These are phyloP conservation scores for Anthostomella pinea DNA, from an alignment of 2,329 filamentous ascomycete species.

Conservation along the genomic window DNA sequence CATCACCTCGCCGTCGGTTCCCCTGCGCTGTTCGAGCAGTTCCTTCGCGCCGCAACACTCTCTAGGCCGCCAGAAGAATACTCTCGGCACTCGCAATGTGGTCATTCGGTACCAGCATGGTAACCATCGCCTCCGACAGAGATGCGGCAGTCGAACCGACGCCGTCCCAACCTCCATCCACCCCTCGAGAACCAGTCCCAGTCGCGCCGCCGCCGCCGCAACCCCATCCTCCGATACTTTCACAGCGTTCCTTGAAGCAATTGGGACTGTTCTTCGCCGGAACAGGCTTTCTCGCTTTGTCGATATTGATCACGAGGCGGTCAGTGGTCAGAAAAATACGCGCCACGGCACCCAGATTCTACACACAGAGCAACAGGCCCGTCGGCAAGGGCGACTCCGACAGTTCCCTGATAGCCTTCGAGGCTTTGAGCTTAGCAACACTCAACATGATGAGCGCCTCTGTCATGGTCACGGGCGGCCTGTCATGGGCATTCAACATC, in stretches of 20 bases:
- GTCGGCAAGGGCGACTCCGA: slow-evolving; percentile 49
- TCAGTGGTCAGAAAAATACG: slow-evolving; percentile 63
- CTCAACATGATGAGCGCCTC: slow-evolving; percentile 77
- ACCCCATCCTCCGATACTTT: slow-evolving; percentile 31
- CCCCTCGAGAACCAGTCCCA: slow-evolving; percentile 15
- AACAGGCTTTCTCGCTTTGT: slow-evolving; percentile 70
- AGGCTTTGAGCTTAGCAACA: slow-evolving; percentile 83
- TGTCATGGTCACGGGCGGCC: slow-evolving; percentile 71
- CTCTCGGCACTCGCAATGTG: slow-evolving; percentile 24
- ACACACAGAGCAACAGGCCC: slow-evolving; percentile 55
- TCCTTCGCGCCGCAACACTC: not conserved
- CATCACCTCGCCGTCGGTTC: too few relatives aligned
- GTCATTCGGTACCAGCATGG: slow-evolving; percentile 35
- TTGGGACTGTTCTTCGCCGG: slow-evolving; percentile 72
- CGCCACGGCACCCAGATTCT: slow-evolving; percentile 67
- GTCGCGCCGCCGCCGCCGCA: slow-evolving; percentile 8
- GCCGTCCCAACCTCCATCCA: slow-evolving; percentile 1
- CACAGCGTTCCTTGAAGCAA: slow-evolving; percentile 56
- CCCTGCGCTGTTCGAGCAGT: too few relatives aligned
- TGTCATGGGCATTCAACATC: slow-evolving; percentile 76
- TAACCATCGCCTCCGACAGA: slow-evolving; percentile 31
- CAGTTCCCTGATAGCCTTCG: slow-evolving; percentile 69
- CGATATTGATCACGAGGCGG: slow-evolving; percentile 68
- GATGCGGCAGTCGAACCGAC: slow-evolving; percentile 14
- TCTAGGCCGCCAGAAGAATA: not conserved